Evolutionary conservation across 2,329 filamentous ascomycete species (phyloP).

Genomic region (Orbilia ellipsospora): DNA sequence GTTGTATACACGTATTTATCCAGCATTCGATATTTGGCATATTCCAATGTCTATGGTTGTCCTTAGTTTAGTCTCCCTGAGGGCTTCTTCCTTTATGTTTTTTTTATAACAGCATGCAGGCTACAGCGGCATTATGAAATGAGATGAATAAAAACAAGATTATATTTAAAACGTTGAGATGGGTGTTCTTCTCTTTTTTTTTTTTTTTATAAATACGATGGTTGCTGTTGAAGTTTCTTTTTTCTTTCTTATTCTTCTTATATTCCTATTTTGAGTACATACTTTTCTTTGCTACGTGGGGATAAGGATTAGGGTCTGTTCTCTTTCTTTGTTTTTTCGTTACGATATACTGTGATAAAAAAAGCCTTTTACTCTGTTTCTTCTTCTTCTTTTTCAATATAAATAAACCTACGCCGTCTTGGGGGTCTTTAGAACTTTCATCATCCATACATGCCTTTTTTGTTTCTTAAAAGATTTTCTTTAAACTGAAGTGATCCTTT

Average conservation of each 20-base stretch:
- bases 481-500: too few relatives aligned
- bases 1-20: not conserved
- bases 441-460: too few relatives aligned
- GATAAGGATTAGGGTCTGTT: not conserved
- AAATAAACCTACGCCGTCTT: not conserved
- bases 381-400: not conserved
- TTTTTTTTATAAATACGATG: not conserved
- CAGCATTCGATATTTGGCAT: too few relatives aligned
- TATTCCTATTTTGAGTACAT: not conserved
- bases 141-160: slow-evolving; percentile 34
- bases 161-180: not conserved
- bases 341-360: not conserved
- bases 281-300: not conserved
- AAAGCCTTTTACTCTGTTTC: not conserved
- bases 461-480: too few relatives aligned
- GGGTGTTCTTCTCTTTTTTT: not conserved
- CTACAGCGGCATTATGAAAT: slow-evolving; percentile 5
- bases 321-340: not conserved
- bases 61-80: too few relatives aligned
- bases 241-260: not conserved
- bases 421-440: not conserved
- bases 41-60: not conserved
- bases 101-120: too few relatives aligned
- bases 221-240: not conserved
- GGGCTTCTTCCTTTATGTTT: too few relatives aligned